Conservation (phyloP, 768 basidiomycete species). For the Naganishia randhawae region DNA sequence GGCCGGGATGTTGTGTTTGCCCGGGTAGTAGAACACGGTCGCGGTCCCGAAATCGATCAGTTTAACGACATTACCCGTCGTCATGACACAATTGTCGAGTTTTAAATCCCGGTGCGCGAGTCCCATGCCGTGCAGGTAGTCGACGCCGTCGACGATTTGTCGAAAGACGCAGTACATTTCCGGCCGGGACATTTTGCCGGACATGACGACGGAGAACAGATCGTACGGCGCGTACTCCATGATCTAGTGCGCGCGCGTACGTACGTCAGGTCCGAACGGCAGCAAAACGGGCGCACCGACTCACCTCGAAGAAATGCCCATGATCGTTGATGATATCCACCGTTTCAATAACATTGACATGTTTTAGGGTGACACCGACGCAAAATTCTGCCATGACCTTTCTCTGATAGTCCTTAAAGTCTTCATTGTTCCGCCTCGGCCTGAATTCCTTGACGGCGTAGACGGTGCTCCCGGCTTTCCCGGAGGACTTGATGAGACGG, state of each 20-base stretch:
- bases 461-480: conserved; percentile 74
- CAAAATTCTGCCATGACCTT: conserved; percentile 99
- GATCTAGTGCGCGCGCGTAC: conserved; percentile 58
- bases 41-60: conserved; percentile 99
- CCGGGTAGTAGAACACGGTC: conserved; percentile 98
- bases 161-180: conserved; percentile 99
- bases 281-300: conserved; percentile 34
- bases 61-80: conserved; percentile 87
- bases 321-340: conserved; percentile 97
- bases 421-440: conserved; percentile 79
- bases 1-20: conserved; percentile 71
- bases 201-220: conserved; percentile 99
- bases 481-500: conserved; percentile 80
- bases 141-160: conserved; percentile 95
- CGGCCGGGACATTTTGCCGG: conserved; percentile 94
- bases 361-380: conserved; percentile 76
- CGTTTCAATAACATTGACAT: conserved; percentile 93
- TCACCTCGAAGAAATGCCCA: conserved; percentile 96
- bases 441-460: conserved; percentile 98
- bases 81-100: conserved; percentile 99
- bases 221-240: conserved; percentile 99
- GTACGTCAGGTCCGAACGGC: not conserved
- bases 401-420: conserved; percentile 97
- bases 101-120: conserved; percentile 98
- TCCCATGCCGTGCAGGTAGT: conserved; percentile 95